A percentile compares a stretch with the other conserved stretches of the same genome.
Conservation (phyloP, 805 yeast genomes). For the Ogataea nakhonphanomensis region DNA sequence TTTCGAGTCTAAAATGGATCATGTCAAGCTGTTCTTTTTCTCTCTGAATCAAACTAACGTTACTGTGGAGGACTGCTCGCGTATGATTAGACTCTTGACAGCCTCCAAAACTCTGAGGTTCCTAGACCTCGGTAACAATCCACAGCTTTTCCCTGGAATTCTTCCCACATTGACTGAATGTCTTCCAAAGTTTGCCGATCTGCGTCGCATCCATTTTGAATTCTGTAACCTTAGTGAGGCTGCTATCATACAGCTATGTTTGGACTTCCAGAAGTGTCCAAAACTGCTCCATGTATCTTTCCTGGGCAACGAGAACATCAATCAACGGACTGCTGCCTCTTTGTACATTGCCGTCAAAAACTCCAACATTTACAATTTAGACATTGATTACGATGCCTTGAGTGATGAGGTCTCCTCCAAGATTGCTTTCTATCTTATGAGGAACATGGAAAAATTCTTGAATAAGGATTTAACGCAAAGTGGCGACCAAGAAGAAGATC, state of each 20-base stretch:
- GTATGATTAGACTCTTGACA: slow-evolving; percentile 37
- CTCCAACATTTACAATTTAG: slow-evolving; percentile 49
- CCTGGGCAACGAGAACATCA: slow-evolving; percentile 47
- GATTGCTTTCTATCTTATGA: slow-evolving; percentile 54
- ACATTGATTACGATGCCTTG: slow-evolving; percentile 50
- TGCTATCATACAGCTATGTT: slow-evolving; percentile 46
- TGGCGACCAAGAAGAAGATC: slow-evolving; percentile 44
- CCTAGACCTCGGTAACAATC: slow-evolving; percentile 51
- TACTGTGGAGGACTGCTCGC: slow-evolving; percentile 36
- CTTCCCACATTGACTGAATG: slow-evolving; percentile 41
- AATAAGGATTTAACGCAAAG: slow-evolving; percentile 29
- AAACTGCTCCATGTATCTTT: slow-evolving; percentile 51
- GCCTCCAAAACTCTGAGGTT: slow-evolving; percentile 42
- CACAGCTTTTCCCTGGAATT: slow-evolving; percentile 49
- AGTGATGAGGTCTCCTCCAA: slow-evolving; percentile 51
- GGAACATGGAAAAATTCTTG: slow-evolving; percentile 49
- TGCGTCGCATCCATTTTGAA: slow-evolving; percentile 53
- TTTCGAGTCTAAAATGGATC: slow-evolving; percentile 28
- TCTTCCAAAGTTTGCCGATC: slow-evolving; percentile 43
- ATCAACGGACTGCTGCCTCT: slow-evolving; percentile 43
- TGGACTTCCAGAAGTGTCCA: slow-evolving; percentile 45
- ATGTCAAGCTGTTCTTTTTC: slow-evolving; percentile 43
- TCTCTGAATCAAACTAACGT: slow-evolving; percentile 51
- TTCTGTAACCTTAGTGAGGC: slow-evolving; percentile 46
- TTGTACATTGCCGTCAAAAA: slow-evolving; percentile 48